Base-by-base conservation (phyloP, 164 flowering plant species). In the Paratinospora sagittata region DNA sequence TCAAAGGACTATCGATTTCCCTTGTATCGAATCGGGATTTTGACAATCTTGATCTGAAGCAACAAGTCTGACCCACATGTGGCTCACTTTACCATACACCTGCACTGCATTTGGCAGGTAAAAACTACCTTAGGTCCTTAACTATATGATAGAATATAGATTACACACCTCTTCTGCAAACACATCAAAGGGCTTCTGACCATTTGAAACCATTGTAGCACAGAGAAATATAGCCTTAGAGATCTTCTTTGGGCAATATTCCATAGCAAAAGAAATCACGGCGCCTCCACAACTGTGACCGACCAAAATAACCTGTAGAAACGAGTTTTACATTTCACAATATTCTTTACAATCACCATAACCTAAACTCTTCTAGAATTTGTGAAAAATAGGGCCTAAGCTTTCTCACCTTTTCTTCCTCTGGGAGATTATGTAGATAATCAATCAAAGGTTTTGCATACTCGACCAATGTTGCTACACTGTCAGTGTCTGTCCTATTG, bases 271-370 rank as follows among this genome's bases (percentile, higher is more conserved):
- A 47, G 99, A 93, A 76, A 96, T 68, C 43, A 91, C 85, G 23
- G 97, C 99, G 69, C 99, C 99, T 65, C 97, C 97, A 77, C 83
- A 86, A 70, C 97, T 89, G 72, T 96, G 99, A 70, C 99, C 98
- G 47, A 96, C 97, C 84, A 91, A 80, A 73, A 96, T 91, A 30
- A 96, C 95, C 99, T 96, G 83, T 69, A 72, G 19, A 77, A 55
- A n/a, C 34, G 34, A 19, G 8, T 19, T 55, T n/a, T 21, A 55
- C 24, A 55, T 55, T 55, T 19, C 23, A 19, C 61, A n/a, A 55
- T 1, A 55, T 55, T n/a, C 21, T 55, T 55, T 55, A 55, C 24
- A 19, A 55, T 55, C 21, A 19, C 24, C 61, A 55, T n/a, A 30
- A 55, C 23, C 24, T 55, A 55, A 23, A 4, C 17, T n/a, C 19